Evolutionary conservation across 768 basidiomycete species (phyloP).

Genomic region (Amanita rubescens): DNA sequence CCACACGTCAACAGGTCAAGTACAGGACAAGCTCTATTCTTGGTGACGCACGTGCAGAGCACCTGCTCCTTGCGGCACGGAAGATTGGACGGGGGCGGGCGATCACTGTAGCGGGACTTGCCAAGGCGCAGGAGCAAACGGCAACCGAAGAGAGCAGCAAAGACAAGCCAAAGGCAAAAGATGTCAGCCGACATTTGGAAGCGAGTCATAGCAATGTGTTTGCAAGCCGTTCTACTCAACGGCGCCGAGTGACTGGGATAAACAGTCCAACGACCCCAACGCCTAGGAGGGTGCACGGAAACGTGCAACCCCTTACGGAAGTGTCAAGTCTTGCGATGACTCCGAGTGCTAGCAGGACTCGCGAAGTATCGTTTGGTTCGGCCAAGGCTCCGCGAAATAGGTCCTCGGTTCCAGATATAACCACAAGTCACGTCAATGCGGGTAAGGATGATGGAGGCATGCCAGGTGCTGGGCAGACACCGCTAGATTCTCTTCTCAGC

Average conservation of each 20-base stretch:
- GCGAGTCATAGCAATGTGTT: conserved; percentile 3
- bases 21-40: conserved; percentile 27
- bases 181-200: conserved; percentile 2
- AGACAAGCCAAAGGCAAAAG: conserved; percentile 13
- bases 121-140: conserved; percentile 20
- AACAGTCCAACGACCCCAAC: conserved; percentile 4
- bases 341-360: background rate
- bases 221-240: background rate
- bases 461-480: conserved; percentile 23
- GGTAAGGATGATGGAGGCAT: background rate
- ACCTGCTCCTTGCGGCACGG: conserved; percentile 65
- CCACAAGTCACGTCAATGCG: conserved; percentile 5
- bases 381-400: background rate
- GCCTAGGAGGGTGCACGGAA: background rate
- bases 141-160: conserved; percentile 12
- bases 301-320: background rate
- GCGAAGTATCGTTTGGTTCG: background rate
- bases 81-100: conserved; percentile 58
- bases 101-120: conserved; percentile 44
- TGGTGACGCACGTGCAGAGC: conserved; percentile 65
- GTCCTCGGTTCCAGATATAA: background rate
- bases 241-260: background rate
- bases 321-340: background rate
- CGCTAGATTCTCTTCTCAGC: conserved; percentile 52
- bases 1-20: conserved; percentile 11